These are phyloP conservation scores for Rhizophagus prolifer DNA, from an alignment of 192 early-diverging fungal species.

Conservation along the genomic window DNA sequence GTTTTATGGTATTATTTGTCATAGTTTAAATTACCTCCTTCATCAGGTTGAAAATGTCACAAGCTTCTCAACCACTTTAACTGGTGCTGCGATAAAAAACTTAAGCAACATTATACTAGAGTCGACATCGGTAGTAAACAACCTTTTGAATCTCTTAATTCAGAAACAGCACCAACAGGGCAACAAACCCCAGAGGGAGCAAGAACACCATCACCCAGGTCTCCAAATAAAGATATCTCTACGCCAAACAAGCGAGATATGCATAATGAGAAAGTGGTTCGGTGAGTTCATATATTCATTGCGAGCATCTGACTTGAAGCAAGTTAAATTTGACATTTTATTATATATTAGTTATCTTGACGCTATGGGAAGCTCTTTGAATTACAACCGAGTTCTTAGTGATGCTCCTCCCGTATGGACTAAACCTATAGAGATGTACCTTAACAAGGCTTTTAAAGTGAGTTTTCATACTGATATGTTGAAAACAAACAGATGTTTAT, in stretches of 20 bases:
- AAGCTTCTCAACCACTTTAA: too few species aligned
- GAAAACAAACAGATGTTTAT: background rate
- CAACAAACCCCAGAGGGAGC: too few species aligned
- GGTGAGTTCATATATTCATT: constrained; percentile 19
- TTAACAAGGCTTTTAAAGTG: constrained; percentile 25
- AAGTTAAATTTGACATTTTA: constrained; percentile 18
- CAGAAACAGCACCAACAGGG: too few species aligned
- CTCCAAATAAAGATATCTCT: constrained; percentile 4
- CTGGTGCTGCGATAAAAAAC: too few species aligned
- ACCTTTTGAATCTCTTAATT: too few species aligned
- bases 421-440: constrained; percentile 6
- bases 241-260: constrained; percentile 23
- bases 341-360: constrained; percentile 22
- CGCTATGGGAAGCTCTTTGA: background rate
- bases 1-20: too few species aligned
- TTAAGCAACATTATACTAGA: too few species aligned
- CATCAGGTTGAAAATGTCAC: too few species aligned
- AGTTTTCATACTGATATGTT: constrained; percentile 1
- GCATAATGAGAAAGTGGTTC: constrained; percentile 1
- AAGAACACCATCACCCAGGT: background rate
- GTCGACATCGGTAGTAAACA: too few species aligned
- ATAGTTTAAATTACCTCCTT: too few species aligned
- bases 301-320: constrained; percentile 2
- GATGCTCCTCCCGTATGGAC: constrained; percentile 24
- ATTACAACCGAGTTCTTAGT: background rate